Base-by-base conservation (phyloP, 1,284 basidiomycete species). In the Cronartium ribicola region DNA sequence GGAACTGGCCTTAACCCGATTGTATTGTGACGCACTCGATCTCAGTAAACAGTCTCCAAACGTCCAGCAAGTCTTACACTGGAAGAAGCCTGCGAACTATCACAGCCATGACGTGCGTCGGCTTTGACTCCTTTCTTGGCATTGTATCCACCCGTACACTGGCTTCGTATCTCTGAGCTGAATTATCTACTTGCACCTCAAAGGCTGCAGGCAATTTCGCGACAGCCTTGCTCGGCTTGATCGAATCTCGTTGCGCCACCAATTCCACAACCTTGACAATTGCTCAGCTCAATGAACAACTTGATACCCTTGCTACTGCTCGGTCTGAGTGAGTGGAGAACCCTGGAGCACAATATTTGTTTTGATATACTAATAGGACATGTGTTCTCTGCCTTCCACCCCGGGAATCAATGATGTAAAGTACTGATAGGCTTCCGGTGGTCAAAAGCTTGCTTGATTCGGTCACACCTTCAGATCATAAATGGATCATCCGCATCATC, bases 401-500 rank as follows among this genome's bases (percentile, higher is more conserved):
- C 17, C n/a, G 14, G 13, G 3, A 51, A 20, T 51, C 48, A 63
- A 46, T 64, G 20, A 70, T 10, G 6, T 55, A n/a, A 66, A 94
- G 92, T 46, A 87, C 89, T 29, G 79, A 86, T 7, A 90, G 93
- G 78, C 85, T 88, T 0, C 88, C 86, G 64, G 86, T 92, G 39
- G 80, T 95, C 72, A 87, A 89, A 75, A 85, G 86, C 8, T 83
- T 94, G 13, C 91, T 92, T 79, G 89, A 90, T 78, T 85, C 87
- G 62, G 84, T 88, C 37, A 92, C 91, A 0, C 84, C 92, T 0
- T 86, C 88, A 76, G 91, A 96, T 79, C 92, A 94, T 79, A 86
- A 87, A 71, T 98, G 94, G 94, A 88, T 97, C 69, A 88, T 91
- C 14, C 87, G 92, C 4, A 92, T 98, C 79, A 90, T 98, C 63